These are phyloP conservation scores for Leucogyrophana mollusca DNA, from an alignment of 768 basidiomycete species.

Conservation along the genomic window DNA sequence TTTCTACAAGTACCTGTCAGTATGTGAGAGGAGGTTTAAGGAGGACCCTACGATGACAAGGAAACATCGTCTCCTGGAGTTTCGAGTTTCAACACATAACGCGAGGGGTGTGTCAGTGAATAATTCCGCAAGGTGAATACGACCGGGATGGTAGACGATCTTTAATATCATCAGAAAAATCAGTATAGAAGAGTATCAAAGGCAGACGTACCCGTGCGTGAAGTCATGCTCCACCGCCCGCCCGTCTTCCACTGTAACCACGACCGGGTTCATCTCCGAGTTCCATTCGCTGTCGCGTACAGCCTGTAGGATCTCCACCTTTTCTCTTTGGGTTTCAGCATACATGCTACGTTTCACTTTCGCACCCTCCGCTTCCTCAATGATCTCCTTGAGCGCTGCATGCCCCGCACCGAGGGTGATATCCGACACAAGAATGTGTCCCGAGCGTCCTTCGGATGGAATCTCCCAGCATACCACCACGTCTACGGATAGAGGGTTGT, in stretches of 20 bases:
- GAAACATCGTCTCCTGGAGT: constrained; percentile 11
- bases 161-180: constrained; percentile 26
- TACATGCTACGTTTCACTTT: constrained; percentile 85
- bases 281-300: constrained; percentile 77
- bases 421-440: constrained; percentile 58
- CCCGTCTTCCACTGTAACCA: constrained; percentile 48
- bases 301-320: constrained; percentile 60
- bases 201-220: constrained; percentile 54
- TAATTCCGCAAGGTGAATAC: constrained; percentile 66
- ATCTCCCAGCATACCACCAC: constrained; percentile 77
- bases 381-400: constrained; percentile 58
- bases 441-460: constrained; percentile 54
- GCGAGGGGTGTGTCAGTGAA: constrained; percentile 61
- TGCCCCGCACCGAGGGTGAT: constrained; percentile 67
- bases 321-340: constrained; percentile 83
- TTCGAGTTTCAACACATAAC: constrained; percentile 54
- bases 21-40: background rate
- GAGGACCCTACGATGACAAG: constrained; percentile 18
- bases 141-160: constrained; percentile 54
- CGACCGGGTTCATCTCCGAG: constrained; percentile 71
- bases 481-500: constrained; percentile 71
- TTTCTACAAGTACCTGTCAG: constrained; percentile 29
- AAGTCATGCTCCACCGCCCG: constrained; percentile 61
- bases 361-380: constrained; percentile 56
- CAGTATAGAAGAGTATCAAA: background rate